A percentile compares a stretch with the other conserved stretches of the same genome.
Conservation (phyloP, 2,329 filamentous ascomycete genomes). For the Huntiella bhutanensis region DNA sequence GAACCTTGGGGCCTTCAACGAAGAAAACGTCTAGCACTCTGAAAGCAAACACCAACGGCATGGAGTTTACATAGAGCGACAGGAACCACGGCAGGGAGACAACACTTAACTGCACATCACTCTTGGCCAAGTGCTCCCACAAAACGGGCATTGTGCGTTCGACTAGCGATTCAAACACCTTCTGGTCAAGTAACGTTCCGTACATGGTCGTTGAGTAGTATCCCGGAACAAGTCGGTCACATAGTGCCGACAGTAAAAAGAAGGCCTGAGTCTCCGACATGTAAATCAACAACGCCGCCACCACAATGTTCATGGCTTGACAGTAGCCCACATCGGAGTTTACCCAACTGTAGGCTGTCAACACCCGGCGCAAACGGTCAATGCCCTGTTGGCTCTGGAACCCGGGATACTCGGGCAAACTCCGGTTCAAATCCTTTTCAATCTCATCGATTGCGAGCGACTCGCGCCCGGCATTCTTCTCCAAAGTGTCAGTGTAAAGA, state of each 20-base stretch:
- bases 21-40: constrained; percentile 96
- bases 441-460: constrained; percentile 97
- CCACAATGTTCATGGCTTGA: constrained; percentile 99
- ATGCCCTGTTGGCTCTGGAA: constrained; percentile 96
- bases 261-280: constrained; percentile 95
- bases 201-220: constrained; percentile 99
- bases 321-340: constrained; percentile 94
- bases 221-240: constrained; percentile 79
- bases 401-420: constrained; percentile 88
- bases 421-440: constrained; percentile 92
- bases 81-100: constrained; percentile 96
- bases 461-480: constrained; percentile 65
- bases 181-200: constrained; percentile 85
- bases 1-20: constrained; percentile 86
- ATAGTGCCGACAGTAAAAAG: constrained; percentile 77
- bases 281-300: constrained; percentile 93
- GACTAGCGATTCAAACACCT: constrained; percentile 94
- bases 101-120: constrained; percentile 90
- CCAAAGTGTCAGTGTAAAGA: constrained; percentile 65
- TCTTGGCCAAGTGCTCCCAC: constrained; percentile 95
- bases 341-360: constrained; percentile 95
- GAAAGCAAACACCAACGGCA: constrained; percentile 96
- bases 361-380: constrained; percentile 65
- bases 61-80: constrained; percentile 96
- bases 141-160: constrained; percentile 97